Percentiles rank a stretch among this genome's conserved stretches.
phyloP scores from a whole-genome alignment of 768 basidiomycete species.

The Naganishia friedmannii region DNA sequence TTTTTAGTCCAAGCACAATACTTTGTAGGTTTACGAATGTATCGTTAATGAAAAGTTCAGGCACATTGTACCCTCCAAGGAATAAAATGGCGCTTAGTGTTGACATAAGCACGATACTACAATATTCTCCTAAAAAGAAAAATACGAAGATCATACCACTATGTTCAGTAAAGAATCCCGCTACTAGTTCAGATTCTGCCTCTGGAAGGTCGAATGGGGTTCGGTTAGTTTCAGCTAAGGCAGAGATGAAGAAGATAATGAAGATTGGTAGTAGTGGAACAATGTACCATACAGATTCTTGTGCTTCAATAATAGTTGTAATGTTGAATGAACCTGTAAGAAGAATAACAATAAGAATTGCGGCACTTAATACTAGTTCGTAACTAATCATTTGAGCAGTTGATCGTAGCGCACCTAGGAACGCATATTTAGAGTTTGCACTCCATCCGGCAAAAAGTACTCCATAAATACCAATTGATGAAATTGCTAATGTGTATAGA shows the following conservation, averaged over 20 bases:
- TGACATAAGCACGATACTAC: conserved; percentile 41
- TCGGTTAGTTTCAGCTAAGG: conserved; percentile 38
- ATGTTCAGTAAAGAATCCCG: conserved; percentile 39
- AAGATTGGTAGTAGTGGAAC: conserved; percentile 37
- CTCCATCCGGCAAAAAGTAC: conserved; percentile 33
- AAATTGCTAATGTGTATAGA: conserved; percentile 38
- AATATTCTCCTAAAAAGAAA: conserved; percentile 41
- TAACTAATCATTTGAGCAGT: conserved; percentile 38
- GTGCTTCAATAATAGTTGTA: conserved; percentile 35
- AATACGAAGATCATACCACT: conserved; percentile 38
- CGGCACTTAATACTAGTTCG: conserved; percentile 36
- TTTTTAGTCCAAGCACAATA: conserved; percentile 41
- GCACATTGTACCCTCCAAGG: conserved; percentile 39
- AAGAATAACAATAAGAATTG: conserved; percentile 34
- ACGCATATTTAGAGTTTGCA: conserved; percentile 40
- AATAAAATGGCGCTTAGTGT: conserved; percentile 38
- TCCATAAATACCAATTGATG: conserved; percentile 38
- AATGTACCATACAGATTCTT: conserved; percentile 36
- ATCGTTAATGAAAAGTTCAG: conserved; percentile 41
- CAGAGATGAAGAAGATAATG: conserved; percentile 38
- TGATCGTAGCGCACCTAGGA: conserved; percentile 34
- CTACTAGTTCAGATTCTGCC: conserved; percentile 35
- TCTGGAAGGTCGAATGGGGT: conserved; percentile 38
- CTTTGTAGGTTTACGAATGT: conserved; percentile 38
- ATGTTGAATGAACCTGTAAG: conserved; percentile 36